Percentiles rank a stretch among this genome's conserved stretches.
Evolutionary conservation across 129 eudicot genomes (phyloP).

Genomic region (Artemisia tridentata): DNA sequence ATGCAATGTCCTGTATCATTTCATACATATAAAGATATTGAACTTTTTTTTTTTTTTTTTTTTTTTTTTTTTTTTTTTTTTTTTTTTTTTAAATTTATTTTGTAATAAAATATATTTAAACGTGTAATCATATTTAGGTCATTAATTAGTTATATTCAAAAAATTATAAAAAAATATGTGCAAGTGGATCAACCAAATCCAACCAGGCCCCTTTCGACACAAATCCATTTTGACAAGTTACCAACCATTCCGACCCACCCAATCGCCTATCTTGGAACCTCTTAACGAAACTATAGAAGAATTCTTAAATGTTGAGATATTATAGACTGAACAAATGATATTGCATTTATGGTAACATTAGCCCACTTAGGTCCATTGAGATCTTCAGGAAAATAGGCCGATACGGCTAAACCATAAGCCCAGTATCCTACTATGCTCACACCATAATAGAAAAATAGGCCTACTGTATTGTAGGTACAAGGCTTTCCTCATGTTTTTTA

Average conservation of each 20-base stretch:
- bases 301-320: conserved; percentile 58
- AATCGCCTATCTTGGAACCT: not conserved
- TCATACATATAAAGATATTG: too few species aligned
- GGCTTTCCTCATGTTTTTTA: conserved; percentile 56
- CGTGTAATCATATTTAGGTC: too few species aligned
- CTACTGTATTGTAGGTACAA: conserved; percentile 47
- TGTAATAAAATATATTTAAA: too few species aligned
- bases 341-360: conserved; percentile 39
- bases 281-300: not conserved
- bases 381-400: conserved; percentile 41
- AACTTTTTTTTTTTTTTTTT: too few species aligned
- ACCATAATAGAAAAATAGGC: conserved; percentile 44
- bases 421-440: conserved; percentile 55
- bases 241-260: not conserved
- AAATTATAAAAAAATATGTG: not conserved
- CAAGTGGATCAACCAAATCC: not conserved
- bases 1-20: too few species aligned
- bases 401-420: conserved; percentile 55
- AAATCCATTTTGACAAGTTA: not conserved
- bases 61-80: too few species aligned
- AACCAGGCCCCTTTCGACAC: not conserved
- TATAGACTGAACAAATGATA: conserved; percentile 44
- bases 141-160: too few species aligned
- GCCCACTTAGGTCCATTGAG: conserved; percentile 61
- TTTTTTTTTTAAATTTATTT: too few species aligned